Evolutionary conservation across 108 stramenopile species (phyloP).

Genomic region (Nitzschia sp.): DNA sequence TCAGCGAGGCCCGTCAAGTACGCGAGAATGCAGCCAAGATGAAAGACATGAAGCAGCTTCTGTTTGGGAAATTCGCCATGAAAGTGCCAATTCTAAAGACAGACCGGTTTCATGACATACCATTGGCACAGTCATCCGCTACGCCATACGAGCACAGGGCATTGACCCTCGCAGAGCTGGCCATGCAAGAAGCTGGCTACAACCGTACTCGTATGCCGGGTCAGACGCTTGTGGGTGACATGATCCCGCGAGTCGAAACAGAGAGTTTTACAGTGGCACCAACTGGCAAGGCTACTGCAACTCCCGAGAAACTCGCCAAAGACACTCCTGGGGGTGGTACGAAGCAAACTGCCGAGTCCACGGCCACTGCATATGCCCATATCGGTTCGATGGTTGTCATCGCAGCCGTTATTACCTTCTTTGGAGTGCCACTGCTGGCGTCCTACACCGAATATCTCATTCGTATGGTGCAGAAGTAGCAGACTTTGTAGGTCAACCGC

Average conservation of each 20-base stretch:
- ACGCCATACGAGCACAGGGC: conserved; percentile 44
- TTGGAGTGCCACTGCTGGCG: conserved; percentile 49
- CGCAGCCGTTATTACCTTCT: conserved; percentile 56
- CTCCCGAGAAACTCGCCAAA: conserved; percentile 49
- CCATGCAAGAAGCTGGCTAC: conserved; percentile 81
- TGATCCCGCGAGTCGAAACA: conserved; percentile 62
- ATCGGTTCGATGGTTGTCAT: conserved; percentile 57
- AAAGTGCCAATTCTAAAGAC: conserved; percentile 67
- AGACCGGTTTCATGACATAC: conserved; percentile 66
- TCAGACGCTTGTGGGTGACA: conserved; percentile 69
- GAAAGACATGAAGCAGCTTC: conserved; percentile 70
- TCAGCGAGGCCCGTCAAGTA: conserved; percentile 36
- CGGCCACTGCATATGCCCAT: conserved; percentile 47
- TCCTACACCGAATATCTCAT: not conserved
- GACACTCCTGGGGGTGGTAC: conserved; percentile 40
- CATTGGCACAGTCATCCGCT: conserved; percentile 67
- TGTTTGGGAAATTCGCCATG: conserved; percentile 72
- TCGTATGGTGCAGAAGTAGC: not conserved
- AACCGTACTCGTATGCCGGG: conserved; percentile 56
- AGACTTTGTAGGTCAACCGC: too few species aligned
- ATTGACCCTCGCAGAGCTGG: conserved; percentile 60
- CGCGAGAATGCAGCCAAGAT: conserved; percentile 67
- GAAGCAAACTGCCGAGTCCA: conserved; percentile 46
- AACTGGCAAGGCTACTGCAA: conserved; percentile 61
- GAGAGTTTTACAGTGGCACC: conserved; percentile 59